Percentiles rank a stretch among this genome's conserved stretches.
Evolutionary conservation across 768 basidiomycete genomes (phyloP).

Genomic region (Fistulinella prunicolor): DNA sequence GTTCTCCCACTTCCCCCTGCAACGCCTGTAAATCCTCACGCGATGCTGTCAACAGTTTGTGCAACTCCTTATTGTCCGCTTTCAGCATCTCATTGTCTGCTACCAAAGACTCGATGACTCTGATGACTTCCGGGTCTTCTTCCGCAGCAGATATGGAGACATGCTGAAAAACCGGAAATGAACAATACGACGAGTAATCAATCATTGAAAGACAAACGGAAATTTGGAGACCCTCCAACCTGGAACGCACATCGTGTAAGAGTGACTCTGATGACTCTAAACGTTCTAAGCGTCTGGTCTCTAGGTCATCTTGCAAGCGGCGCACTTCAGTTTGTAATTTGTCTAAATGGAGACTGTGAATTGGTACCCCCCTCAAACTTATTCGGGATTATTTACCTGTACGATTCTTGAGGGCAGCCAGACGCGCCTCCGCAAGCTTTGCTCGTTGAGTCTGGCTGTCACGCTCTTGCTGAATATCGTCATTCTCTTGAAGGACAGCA

Average conservation of each 20-base stretch:
- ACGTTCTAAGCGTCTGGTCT: conserved; percentile 56
- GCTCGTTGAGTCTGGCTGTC: conserved; percentile 68
- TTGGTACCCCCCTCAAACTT: not conserved
- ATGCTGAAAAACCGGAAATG: conserved; percentile 33
- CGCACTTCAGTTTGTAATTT: conserved; percentile 69
- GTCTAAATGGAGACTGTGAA: conserved; percentile 38
- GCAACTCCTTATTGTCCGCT: conserved; percentile 77
- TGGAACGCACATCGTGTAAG: conserved; percentile 60
- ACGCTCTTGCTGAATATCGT: conserved; percentile 82
- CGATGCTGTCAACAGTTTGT: conserved; percentile 66
- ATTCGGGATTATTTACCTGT: conserved; percentile 42
- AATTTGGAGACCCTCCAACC: conserved; percentile 58
- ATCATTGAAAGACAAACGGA: conserved; percentile 41
- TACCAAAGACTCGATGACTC: conserved; percentile 80
- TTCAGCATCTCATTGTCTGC: conserved; percentile 81
- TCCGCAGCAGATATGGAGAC: conserved; percentile 32
- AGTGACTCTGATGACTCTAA: conserved; percentile 66
- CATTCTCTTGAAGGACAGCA: conserved; percentile 66
- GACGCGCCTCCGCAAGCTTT: conserved; percentile 62
- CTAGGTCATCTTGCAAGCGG: conserved; percentile 60
- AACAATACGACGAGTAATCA: conserved; percentile 6
- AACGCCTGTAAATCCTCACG: conserved; percentile 71
- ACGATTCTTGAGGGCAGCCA: conserved; percentile 63
- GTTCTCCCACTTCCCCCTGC: conserved; percentile 76
- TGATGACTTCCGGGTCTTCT: conserved; percentile 59